phyloP scores from a whole-genome alignment of 140 eudicot species.

The Flaveria floridana region DNA sequence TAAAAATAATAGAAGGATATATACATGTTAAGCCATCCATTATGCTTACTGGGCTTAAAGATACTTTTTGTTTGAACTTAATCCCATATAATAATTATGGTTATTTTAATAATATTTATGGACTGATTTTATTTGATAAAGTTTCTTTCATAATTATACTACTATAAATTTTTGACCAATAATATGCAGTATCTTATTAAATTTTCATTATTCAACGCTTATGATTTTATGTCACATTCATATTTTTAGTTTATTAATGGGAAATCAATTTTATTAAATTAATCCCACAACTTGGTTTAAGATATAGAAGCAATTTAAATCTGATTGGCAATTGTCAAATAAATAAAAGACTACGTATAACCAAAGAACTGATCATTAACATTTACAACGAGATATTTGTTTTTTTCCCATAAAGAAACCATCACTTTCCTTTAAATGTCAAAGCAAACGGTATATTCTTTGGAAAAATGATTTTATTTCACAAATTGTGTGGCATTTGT shows the following conservation, averaged over 20 bases:
- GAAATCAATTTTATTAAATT: constrained; percentile 12
- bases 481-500: neutral
- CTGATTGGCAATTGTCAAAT: constrained; percentile 1
- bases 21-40: no score
- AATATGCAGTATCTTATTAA: no score
- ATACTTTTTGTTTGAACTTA: no score
- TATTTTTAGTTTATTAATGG: neutral
- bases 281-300: constrained; percentile 29
- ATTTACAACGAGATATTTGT: neutral
- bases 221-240: constrained; percentile 22
- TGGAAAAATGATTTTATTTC: no score
- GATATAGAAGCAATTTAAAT: neutral
- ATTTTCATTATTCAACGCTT: no score
- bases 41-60: no score
- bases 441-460: neutral
- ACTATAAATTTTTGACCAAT: no score
- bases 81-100: no score
- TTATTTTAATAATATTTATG: no score
- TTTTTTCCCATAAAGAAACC: neutral
- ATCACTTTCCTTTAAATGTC: neutral
- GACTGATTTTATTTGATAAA: no score
- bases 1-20: no score
- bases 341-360: constrained; percentile 9
- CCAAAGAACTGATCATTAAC: neutral
- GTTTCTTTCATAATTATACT: no score